phyloP scores from a whole-genome alignment of 2,329 filamentous ascomycete genomes.

The Endocalyx cinctus region DNA sequence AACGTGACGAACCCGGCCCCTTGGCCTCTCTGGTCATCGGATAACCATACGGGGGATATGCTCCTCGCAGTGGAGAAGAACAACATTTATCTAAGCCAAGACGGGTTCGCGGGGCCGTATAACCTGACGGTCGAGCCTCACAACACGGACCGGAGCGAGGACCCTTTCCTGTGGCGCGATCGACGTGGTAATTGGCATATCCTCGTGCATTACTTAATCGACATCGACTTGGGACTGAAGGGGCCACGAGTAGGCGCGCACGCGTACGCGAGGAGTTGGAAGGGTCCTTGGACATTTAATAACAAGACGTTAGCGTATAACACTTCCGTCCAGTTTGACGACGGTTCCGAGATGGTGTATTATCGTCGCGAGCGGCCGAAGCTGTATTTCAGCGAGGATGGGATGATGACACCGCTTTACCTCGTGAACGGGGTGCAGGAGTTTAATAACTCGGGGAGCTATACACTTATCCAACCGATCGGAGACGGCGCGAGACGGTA shows the following conservation, averaged over 20 bases:
- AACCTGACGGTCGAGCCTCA: constrained; percentile 14
- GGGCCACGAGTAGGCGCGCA: constrained; percentile 22
- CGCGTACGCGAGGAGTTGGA: constrained; percentile 14
- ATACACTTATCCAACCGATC: constrained; percentile 38
- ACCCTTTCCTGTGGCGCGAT: constrained; percentile 26
- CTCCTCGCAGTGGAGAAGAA: constrained; percentile 31
- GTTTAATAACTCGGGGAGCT: constrained; percentile 28
- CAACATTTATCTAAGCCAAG: constrained; percentile 26
- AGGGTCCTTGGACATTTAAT: constrained; percentile 20
- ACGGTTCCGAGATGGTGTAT: constrained; percentile 34
- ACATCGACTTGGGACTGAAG: constrained; percentile 19
- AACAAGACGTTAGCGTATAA: constrained; percentile 17
- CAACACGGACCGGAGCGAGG: constrained; percentile 22
- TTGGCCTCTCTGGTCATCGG: constrained; percentile 29
- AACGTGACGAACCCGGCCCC: constrained; percentile 37
- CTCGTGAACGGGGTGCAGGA: constrained; percentile 43
- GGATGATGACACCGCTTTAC: constrained; percentile 40
- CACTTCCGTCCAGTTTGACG: constrained; percentile 29
- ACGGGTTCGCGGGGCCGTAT: constrained; percentile 25
- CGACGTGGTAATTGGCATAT: constrained; percentile 25
- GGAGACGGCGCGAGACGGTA: constrained; percentile 14
- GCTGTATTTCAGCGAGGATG: constrained; percentile 43
- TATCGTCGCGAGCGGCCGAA: constrained; percentile 44
- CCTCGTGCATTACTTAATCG: constrained; percentile 22
- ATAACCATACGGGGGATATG: constrained; percentile 24